Conservation (phyloP, 83 land plant species). For the Picea abies region DNA sequence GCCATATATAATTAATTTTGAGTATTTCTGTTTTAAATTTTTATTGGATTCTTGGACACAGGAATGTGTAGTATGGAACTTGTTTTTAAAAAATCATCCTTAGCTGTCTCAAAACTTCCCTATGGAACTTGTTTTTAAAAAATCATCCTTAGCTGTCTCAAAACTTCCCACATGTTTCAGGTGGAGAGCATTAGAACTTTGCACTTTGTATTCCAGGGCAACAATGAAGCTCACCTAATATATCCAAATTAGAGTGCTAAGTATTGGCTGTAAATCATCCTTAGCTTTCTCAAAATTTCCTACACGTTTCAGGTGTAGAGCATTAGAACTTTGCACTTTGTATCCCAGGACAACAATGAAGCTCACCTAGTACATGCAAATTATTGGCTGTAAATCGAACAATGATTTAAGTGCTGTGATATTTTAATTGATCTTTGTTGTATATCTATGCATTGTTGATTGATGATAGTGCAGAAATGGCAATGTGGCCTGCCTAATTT, state of each 20-base stretch:
- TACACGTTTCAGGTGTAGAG: not conserved
- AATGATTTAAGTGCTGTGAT: not conserved
- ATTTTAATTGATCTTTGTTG: not conserved
- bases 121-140: too few relatives aligned
- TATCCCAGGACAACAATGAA: not conserved
- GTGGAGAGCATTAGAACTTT: not conserved
- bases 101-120: too few relatives aligned
- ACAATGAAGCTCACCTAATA: not conserved
- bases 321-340: conserved; percentile 3
- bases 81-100: too few relatives aligned
- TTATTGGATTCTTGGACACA: too few relatives aligned
- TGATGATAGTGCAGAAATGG: not conserved
- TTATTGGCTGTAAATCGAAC: not conserved
- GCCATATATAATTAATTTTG: not conserved
- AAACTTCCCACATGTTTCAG: not conserved
- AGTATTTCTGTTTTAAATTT: too few relatives aligned
- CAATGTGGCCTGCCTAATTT: too few relatives aligned
- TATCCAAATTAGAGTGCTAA: not conserved
- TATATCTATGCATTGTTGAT: not conserved
- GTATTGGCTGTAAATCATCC: not conserved
- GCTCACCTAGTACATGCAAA: not conserved
- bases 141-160: too few relatives aligned
- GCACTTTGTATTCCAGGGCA: not conserved
- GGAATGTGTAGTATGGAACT: too few relatives aligned
- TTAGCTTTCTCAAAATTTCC: too few relatives aligned